These are phyloP conservation scores for Harringtonia lauricola DNA, from an alignment of 2,329 filamentous ascomycete species.

Conservation along the genomic window DNA sequence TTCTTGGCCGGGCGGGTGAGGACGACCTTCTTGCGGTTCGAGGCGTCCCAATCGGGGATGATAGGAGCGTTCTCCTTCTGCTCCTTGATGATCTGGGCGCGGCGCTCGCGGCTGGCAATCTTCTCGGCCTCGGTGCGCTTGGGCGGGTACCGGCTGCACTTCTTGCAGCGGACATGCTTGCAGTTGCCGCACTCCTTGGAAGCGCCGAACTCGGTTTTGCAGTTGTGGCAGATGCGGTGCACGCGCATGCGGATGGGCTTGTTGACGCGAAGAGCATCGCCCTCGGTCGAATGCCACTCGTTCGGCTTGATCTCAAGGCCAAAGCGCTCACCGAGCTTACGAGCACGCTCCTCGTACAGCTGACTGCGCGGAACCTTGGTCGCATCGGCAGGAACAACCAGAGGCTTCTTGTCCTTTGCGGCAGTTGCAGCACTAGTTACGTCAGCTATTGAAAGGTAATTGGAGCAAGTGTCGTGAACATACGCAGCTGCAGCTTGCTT, in stretches of 20 bases:
- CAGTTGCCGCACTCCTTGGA: constrained; percentile 67
- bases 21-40: constrained; percentile 25
- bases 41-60: constrained; percentile 34
- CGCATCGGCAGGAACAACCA: neutral
- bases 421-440: neutral
- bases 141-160: constrained; percentile 65
- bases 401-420: constrained; percentile 6
- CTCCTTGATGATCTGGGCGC: constrained; percentile 38
- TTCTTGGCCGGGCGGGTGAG: constrained; percentile 54
- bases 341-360: constrained; percentile 44
- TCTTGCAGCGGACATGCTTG: constrained; percentile 68
- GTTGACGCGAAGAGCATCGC: constrained; percentile 53
- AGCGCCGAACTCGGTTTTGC: constrained; percentile 60
- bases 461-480: too few species aligned
- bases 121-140: constrained; percentile 48
- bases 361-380: constrained; percentile 34
- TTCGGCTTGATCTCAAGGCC: constrained; percentile 43
- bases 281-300: constrained; percentile 40
- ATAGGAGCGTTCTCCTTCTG: constrained; percentile 46
- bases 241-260: constrained; percentile 71
- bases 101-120: constrained; percentile 38
- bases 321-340: constrained; percentile 42
- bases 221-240: constrained; percentile 71
- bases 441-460: neutral
- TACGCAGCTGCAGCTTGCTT: constrained; percentile 8